Evolutionary conservation across 2,329 filamentous ascomycete species (phyloP).

Genomic region (Rutstroemia sp.): DNA sequence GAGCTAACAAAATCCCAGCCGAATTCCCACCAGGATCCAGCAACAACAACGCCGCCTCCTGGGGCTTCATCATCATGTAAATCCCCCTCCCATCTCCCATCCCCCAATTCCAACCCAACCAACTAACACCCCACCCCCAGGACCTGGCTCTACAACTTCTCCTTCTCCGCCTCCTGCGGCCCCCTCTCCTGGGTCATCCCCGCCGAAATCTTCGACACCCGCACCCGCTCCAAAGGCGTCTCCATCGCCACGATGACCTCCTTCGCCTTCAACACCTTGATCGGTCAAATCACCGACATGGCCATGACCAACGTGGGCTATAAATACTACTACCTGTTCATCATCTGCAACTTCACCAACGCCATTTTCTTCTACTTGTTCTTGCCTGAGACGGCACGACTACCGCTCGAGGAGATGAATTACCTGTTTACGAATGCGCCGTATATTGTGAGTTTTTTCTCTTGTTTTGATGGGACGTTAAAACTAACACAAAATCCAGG

Average conservation of each 20-base stretch:
- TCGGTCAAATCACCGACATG: constrained; percentile 59
- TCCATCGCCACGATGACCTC: constrained; percentile 66
- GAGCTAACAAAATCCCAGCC: constrained; percentile 17
- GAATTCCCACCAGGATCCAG: constrained; percentile 51
- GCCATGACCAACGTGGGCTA: constrained; percentile 40
- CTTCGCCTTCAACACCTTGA: constrained; percentile 73
- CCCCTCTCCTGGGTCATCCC: constrained; percentile 45
- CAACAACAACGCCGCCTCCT: constrained; percentile 46
- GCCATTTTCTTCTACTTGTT: constrained; percentile 61
- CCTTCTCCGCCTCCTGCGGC: constrained; percentile 63
- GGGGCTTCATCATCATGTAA: constrained; percentile 63
- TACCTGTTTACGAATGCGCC: constrained; percentile 41
- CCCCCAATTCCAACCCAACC: not conserved
- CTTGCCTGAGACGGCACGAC: constrained; percentile 57
- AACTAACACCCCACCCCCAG: constrained; percentile 5
- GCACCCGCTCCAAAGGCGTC: constrained; percentile 67
- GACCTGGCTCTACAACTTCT: constrained; percentile 77
- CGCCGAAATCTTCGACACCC: constrained; percentile 69
- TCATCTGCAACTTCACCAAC: constrained; percentile 62
- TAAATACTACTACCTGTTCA: constrained; percentile 49
- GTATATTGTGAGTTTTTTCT: constrained; percentile 37
- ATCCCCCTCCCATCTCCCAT: not conserved
- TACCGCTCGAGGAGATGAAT: constrained; percentile 49
- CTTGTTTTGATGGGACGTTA: too few species aligned
- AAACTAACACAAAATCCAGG: not conserved